These are phyloP conservation scores for Elsinoe batatas DNA, from an alignment of 2,329 filamentous ascomycete species.

Conservation along the genomic window DNA sequence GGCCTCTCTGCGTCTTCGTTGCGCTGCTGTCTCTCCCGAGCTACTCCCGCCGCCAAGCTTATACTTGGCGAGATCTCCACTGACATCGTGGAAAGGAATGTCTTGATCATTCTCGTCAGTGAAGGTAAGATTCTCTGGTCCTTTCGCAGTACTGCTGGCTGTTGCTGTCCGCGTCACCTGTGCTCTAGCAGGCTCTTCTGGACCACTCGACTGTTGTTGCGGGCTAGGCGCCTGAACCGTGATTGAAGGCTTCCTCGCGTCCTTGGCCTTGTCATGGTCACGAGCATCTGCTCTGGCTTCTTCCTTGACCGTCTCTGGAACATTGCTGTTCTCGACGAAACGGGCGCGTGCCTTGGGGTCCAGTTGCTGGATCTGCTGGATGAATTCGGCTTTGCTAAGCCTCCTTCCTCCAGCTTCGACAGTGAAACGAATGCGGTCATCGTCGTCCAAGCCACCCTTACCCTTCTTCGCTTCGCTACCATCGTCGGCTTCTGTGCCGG, in stretches of 20 bases:
- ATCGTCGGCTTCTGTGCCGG: slow-evolving; percentile 22
- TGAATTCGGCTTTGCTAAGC: slow-evolving; percentile 73
- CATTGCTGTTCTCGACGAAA: slow-evolving; percentile 38
- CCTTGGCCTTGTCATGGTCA: slow-evolving; percentile 17
- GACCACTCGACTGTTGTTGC: slow-evolving; percentile 15
- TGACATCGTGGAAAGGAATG: slow-evolving; percentile 40
- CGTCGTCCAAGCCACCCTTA: slow-evolving; percentile 47
- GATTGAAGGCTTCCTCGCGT: neutral
- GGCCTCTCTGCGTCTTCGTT: slow-evolving; percentile 35
- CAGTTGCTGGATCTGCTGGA: slow-evolving; percentile 61
- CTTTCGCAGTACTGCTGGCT: slow-evolving; percentile 13
- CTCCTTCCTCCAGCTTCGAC: slow-evolving; percentile 62
- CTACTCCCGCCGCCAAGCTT: slow-evolving; percentile 15
- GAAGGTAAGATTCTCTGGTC: slow-evolving; percentile 31
- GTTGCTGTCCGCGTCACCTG: slow-evolving; percentile 14
- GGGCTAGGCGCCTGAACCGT: slow-evolving; percentile 14
- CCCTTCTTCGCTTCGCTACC: slow-evolving; percentile 12
- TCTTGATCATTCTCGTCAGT: slow-evolving; percentile 37
- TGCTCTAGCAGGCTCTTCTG: slow-evolving; percentile 1
- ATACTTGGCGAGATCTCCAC: slow-evolving; percentile 20
- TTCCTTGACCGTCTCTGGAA: slow-evolving; percentile 38
- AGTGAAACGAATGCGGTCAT: slow-evolving; percentile 64
- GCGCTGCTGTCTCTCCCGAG: slow-evolving; percentile 28
- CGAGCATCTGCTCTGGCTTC: slow-evolving; percentile 35
- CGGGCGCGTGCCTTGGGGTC: slow-evolving; percentile 54